Base-by-base conservation (phyloP, 495 filamentous ascomycete species). In the Alectoria sarmentosa region DNA sequence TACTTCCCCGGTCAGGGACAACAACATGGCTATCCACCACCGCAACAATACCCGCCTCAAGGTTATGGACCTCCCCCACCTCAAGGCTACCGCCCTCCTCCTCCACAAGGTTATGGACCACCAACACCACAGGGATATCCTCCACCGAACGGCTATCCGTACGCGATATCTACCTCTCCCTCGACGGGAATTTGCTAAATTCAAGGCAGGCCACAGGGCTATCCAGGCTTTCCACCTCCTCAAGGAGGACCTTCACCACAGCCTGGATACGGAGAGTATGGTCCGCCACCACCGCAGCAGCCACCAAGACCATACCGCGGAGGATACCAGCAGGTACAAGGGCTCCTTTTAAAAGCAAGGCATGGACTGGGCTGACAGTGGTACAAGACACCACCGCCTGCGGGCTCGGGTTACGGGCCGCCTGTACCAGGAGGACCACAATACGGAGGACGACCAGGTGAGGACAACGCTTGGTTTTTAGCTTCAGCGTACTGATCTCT, bases 11-110 rank as follows among this genome's bases (percentile, higher is more conserved):
- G 79, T 41, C 68, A 72, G 60, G 65, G 66, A 28, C 77, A 80
- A 66, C 72, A 73, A 49, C 71, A 73, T 48, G 78, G 77, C 48
- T 82, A 83, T 68, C 79, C 79, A 69, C 79, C 80, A 65, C 79
- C 72, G 61, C 78, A 81, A 66, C 55, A 32, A 54, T 65, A 55
- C 56, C 76, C 73, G 54, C 75, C 72, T 52, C 75, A 75, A 55
- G 75, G 79, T 62, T 69, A 69, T 34, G 67, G 69, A 58, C 75
- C 75, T 39, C 74, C 67, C 38, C 68, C 70, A 28, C 67, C 67
- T 13, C 69, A 68, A 66, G 60, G 61, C 21, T 69, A 69, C 34
- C n/a, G n/a, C n/a, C n/a, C n/a, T n/a, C n/a, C n/a, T n/a, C n/a
- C 36, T 32, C 67, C 67, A 15, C 68, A 68, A 65, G 58, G 61